Conservation (phyloP, 352 stramenopile species). For the Phytophthora idaei region DNA sequence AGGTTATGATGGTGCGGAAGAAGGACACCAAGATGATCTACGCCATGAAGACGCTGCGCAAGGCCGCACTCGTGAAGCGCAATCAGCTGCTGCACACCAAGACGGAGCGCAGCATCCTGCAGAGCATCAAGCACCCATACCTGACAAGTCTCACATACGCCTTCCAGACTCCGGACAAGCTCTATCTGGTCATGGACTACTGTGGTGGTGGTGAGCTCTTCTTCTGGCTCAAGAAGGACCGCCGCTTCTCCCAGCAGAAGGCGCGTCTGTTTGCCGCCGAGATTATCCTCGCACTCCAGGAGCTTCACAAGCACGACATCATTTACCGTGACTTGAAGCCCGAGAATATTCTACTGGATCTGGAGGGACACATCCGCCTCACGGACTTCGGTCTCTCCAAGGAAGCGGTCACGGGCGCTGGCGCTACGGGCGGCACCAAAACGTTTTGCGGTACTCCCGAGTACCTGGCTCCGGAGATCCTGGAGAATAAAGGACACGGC, state of each 20-base stretch:
- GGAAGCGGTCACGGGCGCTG: slow-evolving; percentile 87
- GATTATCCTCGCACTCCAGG: slow-evolving; percentile 93
- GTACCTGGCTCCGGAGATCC: slow-evolving; percentile 95
- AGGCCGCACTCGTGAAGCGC: slow-evolving; percentile 92
- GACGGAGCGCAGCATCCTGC: slow-evolving; percentile 93
- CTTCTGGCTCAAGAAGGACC: slow-evolving; percentile 95
- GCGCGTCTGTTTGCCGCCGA: slow-evolving; percentile 93
- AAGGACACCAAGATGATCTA: slow-evolving; percentile 95
- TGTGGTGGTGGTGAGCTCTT: slow-evolving; percentile 95
- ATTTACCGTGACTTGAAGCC: slow-evolving; percentile 98
- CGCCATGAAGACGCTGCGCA: slow-evolving; percentile 96
- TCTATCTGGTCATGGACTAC: slow-evolving; percentile 95
- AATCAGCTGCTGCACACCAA: slow-evolving; percentile 95
- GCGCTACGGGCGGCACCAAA: slow-evolving; percentile 82
- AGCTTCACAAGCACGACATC: slow-evolving; percentile 94
- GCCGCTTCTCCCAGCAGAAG: slow-evolving; percentile 93
- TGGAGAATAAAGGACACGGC: slow-evolving; percentile 94
- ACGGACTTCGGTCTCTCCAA: slow-evolving; percentile 97
- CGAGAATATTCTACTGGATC: slow-evolving; percentile 95
- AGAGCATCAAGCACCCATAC: slow-evolving; percentile 94
- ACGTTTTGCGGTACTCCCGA: slow-evolving; percentile 95
- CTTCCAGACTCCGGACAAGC: slow-evolving; percentile 93
- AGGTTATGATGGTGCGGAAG: slow-evolving; percentile 96
- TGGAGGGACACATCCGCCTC: slow-evolving; percentile 93
- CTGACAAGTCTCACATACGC: slow-evolving; percentile 87